Conservation (phyloP, 768 basidiomycete genomes). For the Tremella yokohamensis region DNA sequence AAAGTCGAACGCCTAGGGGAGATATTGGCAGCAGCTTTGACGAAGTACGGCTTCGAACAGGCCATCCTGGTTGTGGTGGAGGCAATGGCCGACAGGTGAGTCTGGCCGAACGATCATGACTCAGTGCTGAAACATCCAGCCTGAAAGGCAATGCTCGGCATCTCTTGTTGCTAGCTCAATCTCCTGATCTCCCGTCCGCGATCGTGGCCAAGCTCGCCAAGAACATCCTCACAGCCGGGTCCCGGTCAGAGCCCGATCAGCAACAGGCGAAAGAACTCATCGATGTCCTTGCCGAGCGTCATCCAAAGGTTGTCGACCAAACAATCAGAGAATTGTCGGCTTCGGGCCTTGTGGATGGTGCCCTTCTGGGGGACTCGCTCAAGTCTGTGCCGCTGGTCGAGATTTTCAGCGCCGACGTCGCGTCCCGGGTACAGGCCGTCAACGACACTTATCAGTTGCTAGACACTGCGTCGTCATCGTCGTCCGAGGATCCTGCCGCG, state of each 20-base stretch:
- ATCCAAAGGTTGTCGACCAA: conserved; percentile 31
- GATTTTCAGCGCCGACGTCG: conserved; percentile 59
- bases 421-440: conserved; percentile 62
- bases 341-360: conserved; percentile 2
- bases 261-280: conserved; percentile 14
- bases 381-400: conserved; percentile 22
- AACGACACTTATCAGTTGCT: conserved; percentile 55
- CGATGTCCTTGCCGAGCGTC: conserved; percentile 29
- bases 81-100: conserved; percentile 18
- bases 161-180: conserved; percentile 6
- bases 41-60: conserved; percentile 39
- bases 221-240: no score
- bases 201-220: conserved; percentile 18
- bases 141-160: conserved; percentile 3
- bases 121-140: conserved; percentile 10
- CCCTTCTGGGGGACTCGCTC: background rate
- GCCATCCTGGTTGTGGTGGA: conserved; percentile 24
- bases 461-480: conserved; percentile 15
- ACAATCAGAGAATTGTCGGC: conserved; percentile 15
- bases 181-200: conserved; percentile 18
- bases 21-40: conserved; percentile 29
- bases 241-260: background rate
- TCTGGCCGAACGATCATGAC: background rate
- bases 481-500: conserved; percentile 6
- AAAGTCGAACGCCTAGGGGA: conserved; percentile 29